Evolutionary conservation across 202 grass and related monocot species (phyloP), one percentile per base, ranked within the genome.

Genomic region (Schoenoplectus tabernaemontani): DNA sequence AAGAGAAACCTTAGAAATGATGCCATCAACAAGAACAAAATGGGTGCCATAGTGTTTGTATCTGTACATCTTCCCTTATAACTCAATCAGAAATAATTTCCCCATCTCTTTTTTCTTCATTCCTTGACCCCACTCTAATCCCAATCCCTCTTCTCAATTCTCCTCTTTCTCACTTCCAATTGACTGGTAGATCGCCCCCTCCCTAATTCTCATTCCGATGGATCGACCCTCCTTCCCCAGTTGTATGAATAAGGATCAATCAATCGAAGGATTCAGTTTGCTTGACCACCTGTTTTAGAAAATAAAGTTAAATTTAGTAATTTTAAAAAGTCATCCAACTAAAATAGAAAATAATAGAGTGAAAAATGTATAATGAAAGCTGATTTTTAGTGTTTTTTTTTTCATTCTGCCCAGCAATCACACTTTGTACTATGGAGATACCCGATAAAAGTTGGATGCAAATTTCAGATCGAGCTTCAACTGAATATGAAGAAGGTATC

Each of bases 11-110:
- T 90, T 97, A 82, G 91, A 92, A 57, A 97, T 87, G 86, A 97
- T 87, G 77, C 87, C 87, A n/a, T 74, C 15, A 62, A 80, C 59
- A 58, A 93, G 71, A 80, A 72, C 89, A 39, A 97, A 84, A 84
- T 90, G 94, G n/a, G 89, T 70, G 12, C 72, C 74, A 77, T 91
- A 93, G 89, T 93, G 86, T 84, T 97, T 97, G 94, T 91, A 97
- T 79, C 89, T 97, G 83, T 97, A 97, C 69, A 90, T 89, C 80
- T 76, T 93, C 26, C 91, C 94, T 41, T 97, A 91, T 2, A 97
- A 83, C 63, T 83, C 76, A 54, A 87, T 84, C 89, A 97, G 44
- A 83, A 93, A 97, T 63, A 93, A 84, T 78, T 76, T 69, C 87
- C 93, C 94, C 94, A 93, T 93, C 77, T 66, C 19, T 22, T n/a